Base-by-base conservation (phyloP, 108 stramenopile genomes). In the Cyclotella cryptica region DNA sequence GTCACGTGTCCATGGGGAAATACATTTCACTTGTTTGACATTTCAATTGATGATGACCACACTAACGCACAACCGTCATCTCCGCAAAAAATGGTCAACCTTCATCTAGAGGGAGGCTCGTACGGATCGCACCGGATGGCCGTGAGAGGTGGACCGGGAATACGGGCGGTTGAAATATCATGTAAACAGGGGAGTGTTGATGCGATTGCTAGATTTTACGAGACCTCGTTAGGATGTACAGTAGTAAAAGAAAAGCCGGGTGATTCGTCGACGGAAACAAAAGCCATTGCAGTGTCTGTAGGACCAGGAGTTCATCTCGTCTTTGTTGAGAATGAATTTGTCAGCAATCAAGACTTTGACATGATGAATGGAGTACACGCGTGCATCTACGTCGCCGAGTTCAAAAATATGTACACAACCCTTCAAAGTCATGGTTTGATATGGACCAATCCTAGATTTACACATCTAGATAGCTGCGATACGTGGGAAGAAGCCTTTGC, bases 391-490 rank as follows among this genome's bases (percentile, higher is more conserved):
- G 66, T 72, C 18, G n/a, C 78, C 14, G 52, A 79, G 18, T 86
- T 86, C 60, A 21, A 71, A 54, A 35, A 19, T 17, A 61, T 47
- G 24, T 86, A 84, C 57, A 39, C 69, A 17, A 19, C 22, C 22
- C 72, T 86, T 13, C 42, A 72, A 41, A 47, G 44, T 8, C 30
- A 53, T 14, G 41, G 68, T 59, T 61, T 84, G 64, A 76, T 86
- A 22, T 86, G 81, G 82, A 86, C 85, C 3, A 86, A 86, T 61
- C 82, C 85, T 17, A 66, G 85, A 52, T 86, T 86, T 59, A 81
- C 68, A 1, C 80, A 81, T 62, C 70, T 88, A 22, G 88, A 88
- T 71, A 79, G 76, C 51, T 88, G 88, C 52, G 86, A 88, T 58
- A 79, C 88, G 0, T 85, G 76, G 86, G 86, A 85, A 66, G 86